Percentiles rank a stretch among this genome's conserved stretches.
phyloP scores from a whole-genome alignment of 164 flowering plant genomes.

The Tetracentron sinense region DNA sequence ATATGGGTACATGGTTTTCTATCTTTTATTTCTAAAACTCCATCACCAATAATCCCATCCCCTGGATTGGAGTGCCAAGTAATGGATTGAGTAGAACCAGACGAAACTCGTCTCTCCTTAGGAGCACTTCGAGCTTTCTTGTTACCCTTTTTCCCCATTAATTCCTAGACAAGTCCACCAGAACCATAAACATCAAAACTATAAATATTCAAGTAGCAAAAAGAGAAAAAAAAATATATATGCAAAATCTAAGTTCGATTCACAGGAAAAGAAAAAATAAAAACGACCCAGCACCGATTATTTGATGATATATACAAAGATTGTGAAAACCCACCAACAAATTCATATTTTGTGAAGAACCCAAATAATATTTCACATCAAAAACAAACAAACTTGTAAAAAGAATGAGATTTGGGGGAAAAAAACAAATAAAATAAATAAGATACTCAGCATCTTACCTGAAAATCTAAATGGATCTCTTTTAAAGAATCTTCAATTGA shows the following conservation, averaged over 20 bases:
- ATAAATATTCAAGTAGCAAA: neutral
- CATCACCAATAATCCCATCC: constrained; percentile 31
- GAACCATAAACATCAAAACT: constrained; percentile 7
- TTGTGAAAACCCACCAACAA: constrained; percentile 8
- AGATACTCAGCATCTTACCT: constrained; percentile 16
- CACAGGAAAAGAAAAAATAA: neutral
- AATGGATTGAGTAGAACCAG: constrained; percentile 19
- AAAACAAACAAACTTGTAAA: neutral
- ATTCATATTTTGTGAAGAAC: constrained; percentile 3
- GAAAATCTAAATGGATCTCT: constrained; percentile 9
- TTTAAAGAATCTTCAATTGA: too few relatives aligned
- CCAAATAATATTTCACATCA: neutral
- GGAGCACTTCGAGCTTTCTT: constrained; percentile 50
- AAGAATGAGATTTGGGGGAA: neutral
- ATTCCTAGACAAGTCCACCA: constrained; percentile 31
- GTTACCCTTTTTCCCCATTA: constrained; percentile 77
- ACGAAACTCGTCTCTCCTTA: constrained; percentile 45
- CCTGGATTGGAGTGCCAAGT: constrained; percentile 14
- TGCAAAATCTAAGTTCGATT: too few relatives aligned
- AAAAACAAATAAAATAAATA: too few relatives aligned
- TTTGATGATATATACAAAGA: neutral
- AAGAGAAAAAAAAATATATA: neutral
- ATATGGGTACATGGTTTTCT: constrained; percentile 54
- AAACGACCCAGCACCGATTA: neutral
- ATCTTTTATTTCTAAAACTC: constrained; percentile 30